Evolutionary conservation across 306 rosid genomes (phyloP), one percentile per base, ranked within the genome.

Genomic region (Dryas drummondii): DNA sequence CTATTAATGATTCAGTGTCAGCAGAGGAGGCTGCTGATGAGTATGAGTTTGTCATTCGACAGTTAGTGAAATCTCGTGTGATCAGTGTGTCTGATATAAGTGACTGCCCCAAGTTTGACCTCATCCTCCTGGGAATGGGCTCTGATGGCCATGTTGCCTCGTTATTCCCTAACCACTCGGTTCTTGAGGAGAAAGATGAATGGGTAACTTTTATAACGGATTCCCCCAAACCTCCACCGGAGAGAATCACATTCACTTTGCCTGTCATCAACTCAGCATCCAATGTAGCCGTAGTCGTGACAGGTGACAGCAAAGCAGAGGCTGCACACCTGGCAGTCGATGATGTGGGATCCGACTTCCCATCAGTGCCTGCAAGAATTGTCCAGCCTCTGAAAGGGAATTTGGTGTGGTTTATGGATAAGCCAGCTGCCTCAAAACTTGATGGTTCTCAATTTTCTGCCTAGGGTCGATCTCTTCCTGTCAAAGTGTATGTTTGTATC

Each of bases 51-150:
- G 91, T 60, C 71, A 89, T 96, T 79, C 96, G 99, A 37, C 99
- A 96, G 82, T 60, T 89, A 49, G 98, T 96, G 74, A 96, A 89
- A 83, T 87, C 96, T n/a, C 98, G 97, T 2, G 84, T 87, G 48
- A 80, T 96, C 69, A 79, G 82, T 19, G 99, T 88, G 27, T 96
- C 99, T 3, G 96, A 90, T 63, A 83, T 82, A 0, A 89, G 85
- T 56, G 99, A 96, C 86, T 90, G 98, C 85, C 99, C 99, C 45
- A 91, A 91, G 79, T 96, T 96, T 76, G 99, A 96, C 81, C 98
- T 92, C 55, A 84, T 96, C 79, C 96, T 96, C 67, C 93, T 96
- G 4, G 99, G 97, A 68, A 77, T 96, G 92, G 97, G 98, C 63
- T 73, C 91, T 0, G 99, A 96, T 40, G 99, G 98, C 73, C 97